Conservation (phyloP, 1,284 basidiomycete genomes). For the Macrocystidia cucumis region DNA sequence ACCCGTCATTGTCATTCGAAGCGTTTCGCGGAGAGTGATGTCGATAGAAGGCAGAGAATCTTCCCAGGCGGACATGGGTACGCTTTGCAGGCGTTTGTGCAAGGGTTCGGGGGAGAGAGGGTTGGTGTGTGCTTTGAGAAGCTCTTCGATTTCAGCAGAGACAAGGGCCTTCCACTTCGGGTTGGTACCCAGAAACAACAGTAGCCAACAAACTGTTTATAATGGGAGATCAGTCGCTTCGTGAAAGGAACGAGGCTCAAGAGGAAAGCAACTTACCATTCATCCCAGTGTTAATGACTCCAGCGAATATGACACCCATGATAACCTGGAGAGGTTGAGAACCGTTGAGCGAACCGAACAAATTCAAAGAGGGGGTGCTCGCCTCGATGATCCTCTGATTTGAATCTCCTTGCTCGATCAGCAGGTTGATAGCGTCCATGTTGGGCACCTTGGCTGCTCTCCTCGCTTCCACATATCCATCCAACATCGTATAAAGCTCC, state of each 20-base stretch:
- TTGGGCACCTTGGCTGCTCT: conserved; percentile 15
- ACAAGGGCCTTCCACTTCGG: conserved; percentile 21
- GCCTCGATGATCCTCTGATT: conserved; percentile 20
- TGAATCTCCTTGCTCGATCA: conserved; percentile 21
- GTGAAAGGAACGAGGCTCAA: background rate
- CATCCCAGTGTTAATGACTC: conserved; percentile 26
- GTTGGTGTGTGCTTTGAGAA: conserved; percentile 19
- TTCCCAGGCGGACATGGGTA: conserved; percentile 28
- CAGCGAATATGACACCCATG: conserved; percentile 24
- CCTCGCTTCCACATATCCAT: conserved; percentile 19
- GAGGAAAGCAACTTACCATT: conserved; percentile 15
- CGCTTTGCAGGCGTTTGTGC: conserved; percentile 19
- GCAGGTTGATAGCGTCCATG: conserved; percentile 24
- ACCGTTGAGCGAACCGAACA: background rate
- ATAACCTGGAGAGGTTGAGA: conserved; percentile 17
- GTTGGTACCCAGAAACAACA: conserved; percentile 19
- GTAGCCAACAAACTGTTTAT: conserved; percentile 20
- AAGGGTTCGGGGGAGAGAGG: conserved; percentile 15
- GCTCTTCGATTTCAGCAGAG: conserved; percentile 15
- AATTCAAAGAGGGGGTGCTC: conserved; percentile 5
- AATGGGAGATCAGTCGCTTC: background rate
- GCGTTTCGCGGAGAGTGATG: conserved; percentile 23
- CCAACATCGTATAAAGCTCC: conserved; percentile 19
- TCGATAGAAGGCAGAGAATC: conserved; percentile 24
- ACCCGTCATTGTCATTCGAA: conserved; percentile 15